Conservation (phyloP, 228 moss, liverwort and hornwort genomes). For the Sphagnum fallax region DNA sequence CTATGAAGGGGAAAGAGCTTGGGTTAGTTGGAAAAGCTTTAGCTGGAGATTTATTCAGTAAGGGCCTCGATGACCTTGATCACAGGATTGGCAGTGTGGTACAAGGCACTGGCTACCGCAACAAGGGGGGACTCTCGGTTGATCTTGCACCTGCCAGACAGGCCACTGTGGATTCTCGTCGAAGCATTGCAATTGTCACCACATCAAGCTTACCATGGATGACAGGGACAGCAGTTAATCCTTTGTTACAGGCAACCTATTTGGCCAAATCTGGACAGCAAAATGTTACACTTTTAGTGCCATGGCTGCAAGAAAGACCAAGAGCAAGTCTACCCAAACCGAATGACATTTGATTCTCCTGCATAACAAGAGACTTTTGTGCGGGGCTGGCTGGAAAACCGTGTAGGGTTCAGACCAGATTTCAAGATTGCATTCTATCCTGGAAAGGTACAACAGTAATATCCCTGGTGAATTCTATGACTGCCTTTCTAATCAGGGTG, state of each 20-base stretch:
- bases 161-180: conserved; percentile 26
- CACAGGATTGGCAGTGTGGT: conserved; percentile 82
- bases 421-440: conserved; percentile 96
- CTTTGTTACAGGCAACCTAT: conserved; percentile 83
- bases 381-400: conserved; percentile 76
- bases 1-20: conserved; percentile 19
- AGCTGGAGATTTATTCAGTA: conserved; percentile 6
- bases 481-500: too few relatives aligned
- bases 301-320: conserved; percentile 92
- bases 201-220: conserved; percentile 96
- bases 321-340: conserved; percentile 80
- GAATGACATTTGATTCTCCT: conserved; percentile 72
- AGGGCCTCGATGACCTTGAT: conserved; percentile 47
- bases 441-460: conserved; percentile 51
- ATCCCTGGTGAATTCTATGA: too few relatives aligned
- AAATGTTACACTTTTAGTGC: conserved; percentile 77
- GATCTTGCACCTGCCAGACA: conserved; percentile 25
- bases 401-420: conserved; percentile 80
- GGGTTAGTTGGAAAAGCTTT: conserved; percentile 13
- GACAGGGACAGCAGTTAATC: conserved; percentile 98
- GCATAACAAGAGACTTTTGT: conserved; percentile 73
- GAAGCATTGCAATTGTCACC: conserved; percentile 86
- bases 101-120: conserved; percentile 80
- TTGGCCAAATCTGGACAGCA: conserved; percentile 75
- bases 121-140: conserved; percentile 58